Conservation (phyloP, 352 stramenopile genomes). For the Phytophthora pistaciae region DNA sequence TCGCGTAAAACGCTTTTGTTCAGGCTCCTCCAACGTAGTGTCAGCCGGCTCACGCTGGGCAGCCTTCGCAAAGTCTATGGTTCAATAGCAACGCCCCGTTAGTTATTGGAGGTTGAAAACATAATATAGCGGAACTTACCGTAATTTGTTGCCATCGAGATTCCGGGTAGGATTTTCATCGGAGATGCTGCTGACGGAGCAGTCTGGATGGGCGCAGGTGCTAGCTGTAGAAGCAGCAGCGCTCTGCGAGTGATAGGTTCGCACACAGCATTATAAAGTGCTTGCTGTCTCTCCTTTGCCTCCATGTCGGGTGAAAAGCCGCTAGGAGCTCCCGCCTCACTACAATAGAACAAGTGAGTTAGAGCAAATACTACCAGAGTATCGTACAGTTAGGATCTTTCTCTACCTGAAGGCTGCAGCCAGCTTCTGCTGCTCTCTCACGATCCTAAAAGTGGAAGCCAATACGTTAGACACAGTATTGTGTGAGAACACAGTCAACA, state of each 20-base stretch:
- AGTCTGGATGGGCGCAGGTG: conserved; percentile 52
- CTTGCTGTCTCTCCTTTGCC: conserved; percentile 73
- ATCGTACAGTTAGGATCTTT: neutral
- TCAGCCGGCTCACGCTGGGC: conserved; percentile 8
- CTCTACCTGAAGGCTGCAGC: conserved; percentile 66
- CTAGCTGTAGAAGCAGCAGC: conserved; percentile 68
- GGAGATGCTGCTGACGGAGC: conserved; percentile 39
- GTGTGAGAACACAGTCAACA: neutral
- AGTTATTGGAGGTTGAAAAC: conserved; percentile 1
- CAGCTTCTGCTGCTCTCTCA: conserved; percentile 89
- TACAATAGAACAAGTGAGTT: conserved; percentile 20
- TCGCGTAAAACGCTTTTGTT: conserved; percentile 50
- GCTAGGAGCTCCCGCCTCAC: conserved; percentile 41
- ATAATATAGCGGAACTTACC: conserved; percentile 37
- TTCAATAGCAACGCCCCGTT: neutral
- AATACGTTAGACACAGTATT: neutral
- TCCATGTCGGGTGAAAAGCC: conserved; percentile 50
- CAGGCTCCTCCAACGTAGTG: conserved; percentile 15
- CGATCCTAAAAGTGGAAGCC: conserved; percentile 63
- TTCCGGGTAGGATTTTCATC: conserved; percentile 79
- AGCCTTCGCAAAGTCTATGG: conserved; percentile 49
- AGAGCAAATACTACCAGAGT: neutral
- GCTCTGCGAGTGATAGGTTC: conserved; percentile 80
- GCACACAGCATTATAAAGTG: conserved; percentile 82
- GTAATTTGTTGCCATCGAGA: conserved; percentile 64